Base-by-base conservation (phyloP, 2,329 filamentous ascomycete species). In the Fusarium nisikadoi region DNA sequence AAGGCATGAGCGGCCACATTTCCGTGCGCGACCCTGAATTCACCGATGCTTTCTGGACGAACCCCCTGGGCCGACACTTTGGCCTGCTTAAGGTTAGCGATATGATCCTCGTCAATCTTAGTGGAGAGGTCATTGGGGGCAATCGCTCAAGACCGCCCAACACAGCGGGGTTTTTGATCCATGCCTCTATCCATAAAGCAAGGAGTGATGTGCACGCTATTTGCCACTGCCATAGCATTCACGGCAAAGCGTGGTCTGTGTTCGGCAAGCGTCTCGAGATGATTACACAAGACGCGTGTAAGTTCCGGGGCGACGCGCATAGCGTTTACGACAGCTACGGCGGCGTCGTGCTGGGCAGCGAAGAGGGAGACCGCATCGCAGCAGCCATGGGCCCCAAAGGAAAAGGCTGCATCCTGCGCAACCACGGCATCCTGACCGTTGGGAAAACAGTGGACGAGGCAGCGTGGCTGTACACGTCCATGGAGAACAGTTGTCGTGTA, bases 401-500 rank as follows among this genome's bases (percentile, higher is more conserved):
- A 65, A 92, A 87, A 77, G 90, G 86, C 2, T 84, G 89, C 72
- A 91, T 93, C 38, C 80, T 94, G 50, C 84, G 90, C 62, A 94
- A 94, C 77, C 92, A 94, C 74, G 92, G 92, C 0, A 80, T 94
- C 17, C 75, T 94, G 54, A 93, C 91, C 0, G 91, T 93, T 0
- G 92, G 92, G 0, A 75, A 79, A 8, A 94, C 91, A 0, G 91
- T 94, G 4, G 92, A 94, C 72, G 92, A 94, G 80, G 92, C 92
- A 0, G 91, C 91, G 0, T 93, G 90, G 78, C 79, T 93, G 61
- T 93, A 92, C 78, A 90, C 88, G 1, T 82, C 90, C 9, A 85
- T 93, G 81, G 92, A 94, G 79, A 85, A 89, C 35, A 88, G 86
- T 16, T 94, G 92, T 77, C 86, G 89, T 16, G 62, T 78, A 20